Base-by-base conservation (phyloP, 352 stramenopile species). In the Globisporangium spiculum region DNA sequence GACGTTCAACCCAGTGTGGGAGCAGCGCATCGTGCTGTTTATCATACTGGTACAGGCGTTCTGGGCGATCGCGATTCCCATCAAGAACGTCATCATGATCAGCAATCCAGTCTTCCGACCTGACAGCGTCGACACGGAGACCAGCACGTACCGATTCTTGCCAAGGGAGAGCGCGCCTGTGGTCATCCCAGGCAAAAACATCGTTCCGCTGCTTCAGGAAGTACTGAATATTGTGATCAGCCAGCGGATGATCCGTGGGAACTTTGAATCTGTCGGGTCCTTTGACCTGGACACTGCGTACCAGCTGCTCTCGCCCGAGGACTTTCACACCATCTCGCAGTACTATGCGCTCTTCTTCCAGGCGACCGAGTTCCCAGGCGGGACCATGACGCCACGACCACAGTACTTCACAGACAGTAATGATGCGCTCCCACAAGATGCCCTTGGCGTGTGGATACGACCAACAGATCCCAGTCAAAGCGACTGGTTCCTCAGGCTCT, bases 31-130 rank as follows among this genome's bases (percentile, higher is more conserved):
- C 9, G 72, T 65, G 4, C 38, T 82, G 3, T 7, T 67, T 8
- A 44, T 78, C 38, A 63, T 80, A 8, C n/a, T 54, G 1, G 54
- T 67, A 16, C 73, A 80, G 62, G 68, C 70, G 18, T n/a, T 75
- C 6, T 83, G 73, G 73, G 72, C 68, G n/a, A 68, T 83, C 32
- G 65, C 65, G 24, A 69, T 78, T n/a, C 71, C 76, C 3, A 76
- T 80, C 66, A 80, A 83, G 53, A 83, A 83, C 55, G 75, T 79
- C 14, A 30, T 74, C 18, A 77, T 82, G 67, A 82, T 79, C 48
- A 67, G 63, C 32, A 68, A 68, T 22, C 75, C 75, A 10, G 72
- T 54, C 34, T 63, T 82, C 38, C 73, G 67, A 12, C 59, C 60
- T 48, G 75, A 82, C 59, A 66, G 46, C 24, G 53, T 60, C 22